Base-by-base conservation (phyloP, 208 protist species). In the Trypanosoma mega region DNA sequence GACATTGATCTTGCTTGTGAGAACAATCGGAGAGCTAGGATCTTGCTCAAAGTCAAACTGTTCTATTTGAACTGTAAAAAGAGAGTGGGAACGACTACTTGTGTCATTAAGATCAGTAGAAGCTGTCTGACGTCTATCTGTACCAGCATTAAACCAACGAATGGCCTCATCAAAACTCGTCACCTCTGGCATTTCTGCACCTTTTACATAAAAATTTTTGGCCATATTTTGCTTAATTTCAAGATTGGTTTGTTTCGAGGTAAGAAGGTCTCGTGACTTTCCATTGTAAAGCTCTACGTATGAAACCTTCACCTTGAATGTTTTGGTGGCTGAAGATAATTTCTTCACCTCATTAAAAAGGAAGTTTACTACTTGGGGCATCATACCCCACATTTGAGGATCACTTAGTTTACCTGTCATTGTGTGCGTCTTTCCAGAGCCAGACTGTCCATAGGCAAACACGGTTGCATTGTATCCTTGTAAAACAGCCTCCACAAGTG, bases 221-320 rank as follows among this genome's bases (percentile, higher is more conserved):
- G 82, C 54, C 83, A 90, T 89, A 67, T 92, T 96, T 63, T 93
- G 86, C 70, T 94, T 94, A 59, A 94, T 96, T 63, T 96, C 87
- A 34, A 96, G 67, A 51, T 88, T 92, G 6, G 74, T 68, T 71
- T 92, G 81, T 72, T 92, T 94, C 36, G 67, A 62, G 8, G 82
- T 26, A 39, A 96, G 74, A 53, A 96, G 61, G 64, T 96, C 91
- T 34, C 85, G 81, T 11, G 82, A 83, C 69, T 93, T 96, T 51
- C 88, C 91, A 55, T 96, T 96, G 76, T 96, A 96, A 23, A 96
- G 68, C 71, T 96, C 86, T 26, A 96, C 78, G 55, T 96, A 94
- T 26, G 81, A 91, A 43, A 94, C 87, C 50, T 79, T 84, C 23
- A 94, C 80, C 61, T 93, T 92, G 66, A 93, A 94, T n/a, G 76